Evolutionary conservation across 371 early-diverging fungal species (phyloP).

Genomic region (Apophysomyces elegans): DNA sequence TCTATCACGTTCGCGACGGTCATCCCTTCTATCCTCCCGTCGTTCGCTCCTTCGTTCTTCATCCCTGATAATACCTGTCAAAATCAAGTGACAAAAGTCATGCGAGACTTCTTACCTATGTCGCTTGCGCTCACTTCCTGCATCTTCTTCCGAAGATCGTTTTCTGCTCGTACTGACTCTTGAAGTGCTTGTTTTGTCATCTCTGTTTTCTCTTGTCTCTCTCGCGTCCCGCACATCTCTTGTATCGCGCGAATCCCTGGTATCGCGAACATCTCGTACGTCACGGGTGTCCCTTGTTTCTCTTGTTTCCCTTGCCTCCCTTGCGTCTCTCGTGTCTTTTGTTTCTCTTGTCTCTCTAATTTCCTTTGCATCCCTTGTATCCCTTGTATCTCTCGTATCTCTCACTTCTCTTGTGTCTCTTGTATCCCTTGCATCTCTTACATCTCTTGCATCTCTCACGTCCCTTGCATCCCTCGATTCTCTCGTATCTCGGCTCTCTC

Average conservation of each 20-base stretch:
- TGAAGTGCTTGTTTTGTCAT: conserved; percentile 8
- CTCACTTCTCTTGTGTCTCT: background rate
- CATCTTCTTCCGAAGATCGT: conserved; percentile 19
- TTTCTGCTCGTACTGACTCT: conserved; percentile 13
- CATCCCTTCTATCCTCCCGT: conserved; percentile 23
- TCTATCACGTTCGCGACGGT: conserved; percentile 20
- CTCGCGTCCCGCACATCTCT: background rate
- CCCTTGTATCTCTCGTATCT: conserved; percentile 4
- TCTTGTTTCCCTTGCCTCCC: background rate
- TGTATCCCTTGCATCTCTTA: background rate
- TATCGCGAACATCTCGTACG: background rate
- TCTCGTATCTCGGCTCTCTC: background rate
- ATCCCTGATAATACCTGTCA: conserved; percentile 17
- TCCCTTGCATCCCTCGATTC: background rate
- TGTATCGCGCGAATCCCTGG: background rate
- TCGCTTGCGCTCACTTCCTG: conserved; percentile 20
- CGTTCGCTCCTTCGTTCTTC: conserved; percentile 33
- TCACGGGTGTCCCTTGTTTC: background rate
- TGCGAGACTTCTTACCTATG: conserved; percentile 11
- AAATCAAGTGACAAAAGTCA: background rate
- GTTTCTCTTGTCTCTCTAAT: background rate
- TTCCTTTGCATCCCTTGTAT: conserved; percentile 5
- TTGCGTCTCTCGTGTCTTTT: background rate
- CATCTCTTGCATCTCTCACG: background rate
- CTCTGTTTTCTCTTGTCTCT: conserved; percentile 12